Evolutionary conservation across 371 early-diverging fungal genomes (phyloP).

Genomic region (Sporodiniella umbellata): DNA sequence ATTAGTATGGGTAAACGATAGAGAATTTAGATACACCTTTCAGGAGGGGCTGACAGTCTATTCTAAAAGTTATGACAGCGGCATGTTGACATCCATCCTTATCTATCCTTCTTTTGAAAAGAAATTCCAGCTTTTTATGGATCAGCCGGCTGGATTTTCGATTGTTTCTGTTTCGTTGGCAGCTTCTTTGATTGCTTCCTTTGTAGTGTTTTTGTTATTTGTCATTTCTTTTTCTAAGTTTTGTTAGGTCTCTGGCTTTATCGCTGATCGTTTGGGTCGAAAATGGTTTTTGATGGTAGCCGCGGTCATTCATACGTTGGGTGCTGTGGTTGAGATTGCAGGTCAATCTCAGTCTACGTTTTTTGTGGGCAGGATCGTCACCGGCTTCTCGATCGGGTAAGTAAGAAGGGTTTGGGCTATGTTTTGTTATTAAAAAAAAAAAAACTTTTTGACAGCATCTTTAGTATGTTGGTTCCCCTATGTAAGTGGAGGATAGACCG

Average conservation of each 20-base stretch:
- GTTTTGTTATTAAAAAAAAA: no score
- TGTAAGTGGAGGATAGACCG: constrained; percentile 44
- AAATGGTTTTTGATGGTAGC: constrained; percentile 45
- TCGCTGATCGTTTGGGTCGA: constrained; percentile 36
- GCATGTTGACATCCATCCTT: constrained; percentile 36
- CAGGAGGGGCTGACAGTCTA: no score
- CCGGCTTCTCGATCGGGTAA: constrained; percentile 64
- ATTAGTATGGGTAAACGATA: no score
- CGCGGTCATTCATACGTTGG: constrained; percentile 64
- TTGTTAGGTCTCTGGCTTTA: constrained; percentile 29
- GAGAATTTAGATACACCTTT: no score
- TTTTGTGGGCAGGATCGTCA: constrained; percentile 69
- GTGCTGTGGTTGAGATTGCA: constrained; percentile 65
- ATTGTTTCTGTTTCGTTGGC: constrained; percentile 28
- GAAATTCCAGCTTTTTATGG: constrained; percentile 11
- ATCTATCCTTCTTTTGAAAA: constrained; percentile 38
- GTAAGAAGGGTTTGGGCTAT: no score
- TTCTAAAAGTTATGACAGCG: constrained; percentile 48
- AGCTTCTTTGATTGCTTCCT: constrained; percentile 27
- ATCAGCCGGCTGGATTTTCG: constrained; percentile 13
- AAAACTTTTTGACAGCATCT: constrained; percentile 16
- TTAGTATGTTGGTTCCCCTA: constrained; percentile 37
- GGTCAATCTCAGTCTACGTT: constrained; percentile 48
- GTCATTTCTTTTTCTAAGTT: not conserved
- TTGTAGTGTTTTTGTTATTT: constrained; percentile 21